Percentiles rank a stretch among this genome's conserved stretches.
Conservation (phyloP, 2,329 filamentous ascomycete species). For the Coniella vitis region DNA sequence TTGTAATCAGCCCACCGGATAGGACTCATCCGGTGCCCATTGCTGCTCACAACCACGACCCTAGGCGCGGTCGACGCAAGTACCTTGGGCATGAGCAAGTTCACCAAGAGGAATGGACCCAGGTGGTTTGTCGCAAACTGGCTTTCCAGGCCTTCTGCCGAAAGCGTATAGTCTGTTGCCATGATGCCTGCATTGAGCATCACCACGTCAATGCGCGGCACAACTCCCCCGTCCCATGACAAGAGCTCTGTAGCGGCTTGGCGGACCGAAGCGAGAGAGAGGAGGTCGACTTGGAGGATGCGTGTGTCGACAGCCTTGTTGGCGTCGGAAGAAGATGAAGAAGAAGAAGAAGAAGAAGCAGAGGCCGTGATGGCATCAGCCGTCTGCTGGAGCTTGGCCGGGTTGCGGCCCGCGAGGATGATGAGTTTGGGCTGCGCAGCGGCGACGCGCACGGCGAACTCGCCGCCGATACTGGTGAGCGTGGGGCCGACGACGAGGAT, state of each 20-base stretch:
- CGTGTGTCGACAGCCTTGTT: not conserved
- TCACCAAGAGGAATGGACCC: not conserved
- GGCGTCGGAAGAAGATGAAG: too few relatives aligned
- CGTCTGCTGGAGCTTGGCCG: not conserved
- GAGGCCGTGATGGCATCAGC: not conserved
- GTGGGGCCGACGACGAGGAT: not conserved
- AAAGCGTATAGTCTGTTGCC: not conserved
- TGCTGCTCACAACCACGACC: not conserved
- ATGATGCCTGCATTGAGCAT: not conserved
- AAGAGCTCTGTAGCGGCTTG: not conserved
- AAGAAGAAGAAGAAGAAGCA: too few relatives aligned
- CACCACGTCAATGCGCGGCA: not conserved
- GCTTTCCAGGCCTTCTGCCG: not conserved
- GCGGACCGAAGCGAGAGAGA: not conserved
- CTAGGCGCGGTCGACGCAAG: not conserved
- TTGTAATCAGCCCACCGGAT: conserved; percentile 9
- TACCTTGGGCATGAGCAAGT: not conserved
- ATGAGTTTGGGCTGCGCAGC: not conserved
- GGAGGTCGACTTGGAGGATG: not conserved
- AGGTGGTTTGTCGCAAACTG: not conserved
- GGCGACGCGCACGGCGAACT: not conserved
- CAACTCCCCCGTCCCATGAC: not conserved
- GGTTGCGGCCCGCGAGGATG: not conserved
- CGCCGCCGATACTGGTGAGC: not conserved
- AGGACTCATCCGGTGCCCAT: not conserved